Evolutionary conservation across 2,329 filamentous ascomycete genomes (phyloP).

Genomic region (Hypoxylon sp.): DNA sequence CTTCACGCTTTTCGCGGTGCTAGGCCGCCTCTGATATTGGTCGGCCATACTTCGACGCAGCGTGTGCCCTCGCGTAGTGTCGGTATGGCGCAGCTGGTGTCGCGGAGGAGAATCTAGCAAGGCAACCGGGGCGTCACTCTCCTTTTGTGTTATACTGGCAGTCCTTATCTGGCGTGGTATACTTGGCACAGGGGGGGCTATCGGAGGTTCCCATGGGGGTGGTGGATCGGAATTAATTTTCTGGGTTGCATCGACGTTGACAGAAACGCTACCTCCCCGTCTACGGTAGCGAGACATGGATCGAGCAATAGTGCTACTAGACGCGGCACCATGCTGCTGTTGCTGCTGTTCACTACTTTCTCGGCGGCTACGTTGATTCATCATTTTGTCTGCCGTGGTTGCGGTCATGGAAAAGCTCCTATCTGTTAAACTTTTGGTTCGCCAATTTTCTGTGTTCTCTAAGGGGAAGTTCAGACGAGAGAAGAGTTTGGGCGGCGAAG

Average conservation of each 20-base stretch:
- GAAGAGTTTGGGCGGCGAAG: slow-evolving; percentile 52
- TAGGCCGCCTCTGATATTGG: slow-evolving; percentile 39
- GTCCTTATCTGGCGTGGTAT: slow-evolving; percentile 50
- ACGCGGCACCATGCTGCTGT: slow-evolving; percentile 39
- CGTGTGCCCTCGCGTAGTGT: slow-evolving; percentile 38
- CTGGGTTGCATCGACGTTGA: slow-evolving; percentile 49
- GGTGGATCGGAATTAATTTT: slow-evolving; percentile 51
- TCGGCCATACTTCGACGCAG: slow-evolving; percentile 44
- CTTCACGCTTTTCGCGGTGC: slow-evolving; percentile 40
- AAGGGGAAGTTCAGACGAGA: slow-evolving; percentile 27
- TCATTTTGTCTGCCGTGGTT: slow-evolving; percentile 41
- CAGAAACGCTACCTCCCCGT: slow-evolving; percentile 49
- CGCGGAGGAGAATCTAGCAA: slow-evolving; percentile 39
- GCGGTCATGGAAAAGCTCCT: slow-evolving; percentile 52
- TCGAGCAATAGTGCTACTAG: slow-evolving; percentile 52
- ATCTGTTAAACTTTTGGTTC: slow-evolving; percentile 56
- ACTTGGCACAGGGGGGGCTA: slow-evolving; percentile 52
- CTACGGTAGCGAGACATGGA: slow-evolving; percentile 57
- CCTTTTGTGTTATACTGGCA: slow-evolving; percentile 44
- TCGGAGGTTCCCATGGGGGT: slow-evolving; percentile 43
- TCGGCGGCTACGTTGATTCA: slow-evolving; percentile 34
- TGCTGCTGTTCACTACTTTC: slow-evolving; percentile 44
- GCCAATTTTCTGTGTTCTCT: slow-evolving; percentile 32
- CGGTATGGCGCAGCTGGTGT: slow-evolving; percentile 46
- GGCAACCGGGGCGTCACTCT: slow-evolving; percentile 34